A percentile compares a stretch with the other conserved stretches of the same genome.
phyloP scores from a whole-genome alignment of 352 stramenopile species.

The Aphanomyces stellatus region DNA sequence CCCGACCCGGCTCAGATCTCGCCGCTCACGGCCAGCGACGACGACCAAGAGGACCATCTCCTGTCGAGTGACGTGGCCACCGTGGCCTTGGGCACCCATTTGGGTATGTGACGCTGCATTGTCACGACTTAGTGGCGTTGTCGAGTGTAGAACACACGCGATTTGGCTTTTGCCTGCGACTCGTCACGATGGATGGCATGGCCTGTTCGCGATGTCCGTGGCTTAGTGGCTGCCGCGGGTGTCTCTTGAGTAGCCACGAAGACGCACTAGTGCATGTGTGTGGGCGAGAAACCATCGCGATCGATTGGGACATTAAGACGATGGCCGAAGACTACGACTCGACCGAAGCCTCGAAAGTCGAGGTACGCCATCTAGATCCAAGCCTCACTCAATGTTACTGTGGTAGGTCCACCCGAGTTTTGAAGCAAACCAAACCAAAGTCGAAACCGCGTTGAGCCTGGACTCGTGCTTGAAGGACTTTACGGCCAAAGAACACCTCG shows the following conservation, averaged over 20 bases:
- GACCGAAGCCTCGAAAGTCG: slow-evolving; percentile 73
- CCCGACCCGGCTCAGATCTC: slow-evolving; percentile 28
- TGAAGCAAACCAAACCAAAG: slow-evolving; percentile 48
- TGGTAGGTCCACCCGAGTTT: slow-evolving; percentile 21
- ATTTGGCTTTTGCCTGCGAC: slow-evolving; percentile 78
- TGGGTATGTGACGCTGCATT: slow-evolving; percentile 25
- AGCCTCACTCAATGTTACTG: slow-evolving; percentile 26
- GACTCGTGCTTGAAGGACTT: slow-evolving; percentile 82
- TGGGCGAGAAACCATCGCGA: slow-evolving; percentile 74
- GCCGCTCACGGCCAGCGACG: no score
- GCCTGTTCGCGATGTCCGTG: slow-evolving; percentile 84
- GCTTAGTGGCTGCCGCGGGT: slow-evolving; percentile 80
- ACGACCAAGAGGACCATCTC: background rate
- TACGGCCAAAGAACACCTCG: slow-evolving; percentile 67
- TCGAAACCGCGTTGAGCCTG: slow-evolving; percentile 76
- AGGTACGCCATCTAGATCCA: no score
- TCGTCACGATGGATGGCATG: slow-evolving; percentile 73
- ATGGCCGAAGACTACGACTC: slow-evolving; percentile 83
- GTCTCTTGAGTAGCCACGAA: slow-evolving; percentile 56
- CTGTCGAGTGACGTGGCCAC: slow-evolving; percentile 34
- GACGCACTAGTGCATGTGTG: slow-evolving; percentile 35
- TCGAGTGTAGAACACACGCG: slow-evolving; percentile 23
- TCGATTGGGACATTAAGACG: slow-evolving; percentile 85
- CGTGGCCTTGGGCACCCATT: slow-evolving; percentile 55
- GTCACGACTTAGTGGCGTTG: no score